Conservation (phyloP, 495 filamentous ascomycete species). For the Terfezia claveryi region DNA sequence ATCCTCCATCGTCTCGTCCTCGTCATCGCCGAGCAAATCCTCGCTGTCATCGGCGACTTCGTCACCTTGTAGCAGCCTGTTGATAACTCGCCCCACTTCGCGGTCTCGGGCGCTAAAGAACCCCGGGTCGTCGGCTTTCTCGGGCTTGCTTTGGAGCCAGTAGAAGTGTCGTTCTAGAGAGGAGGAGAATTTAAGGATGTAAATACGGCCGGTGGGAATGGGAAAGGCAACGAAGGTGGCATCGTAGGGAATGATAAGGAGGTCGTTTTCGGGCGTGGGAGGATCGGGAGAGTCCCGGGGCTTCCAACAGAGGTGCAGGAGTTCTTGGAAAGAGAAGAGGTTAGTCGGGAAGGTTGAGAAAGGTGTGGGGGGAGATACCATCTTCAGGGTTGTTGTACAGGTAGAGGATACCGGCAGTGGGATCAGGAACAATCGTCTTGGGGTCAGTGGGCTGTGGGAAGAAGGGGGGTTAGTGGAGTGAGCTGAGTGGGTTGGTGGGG, state of each 20-base stretch:
- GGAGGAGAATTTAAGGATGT: conserved; percentile 83
- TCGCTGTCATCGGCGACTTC: conserved; percentile 51
- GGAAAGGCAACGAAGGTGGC: conserved; percentile 72
- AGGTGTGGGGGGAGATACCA: conserved; percentile 28
- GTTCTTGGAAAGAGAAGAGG: conserved; percentile 28
- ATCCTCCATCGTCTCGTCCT: conserved; percentile 73
- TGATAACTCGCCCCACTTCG: conserved; percentile 47
- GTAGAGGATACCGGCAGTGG: conserved; percentile 71
- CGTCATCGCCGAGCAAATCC: conserved; percentile 63
- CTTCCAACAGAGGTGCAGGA: conserved; percentile 88
- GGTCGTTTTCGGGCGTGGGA: conserved; percentile 54
- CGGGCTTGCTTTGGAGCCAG: conserved; percentile 80
- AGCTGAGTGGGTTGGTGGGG: neutral
- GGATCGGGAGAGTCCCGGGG: conserved; percentile 36
- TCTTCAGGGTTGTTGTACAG: conserved; percentile 60
- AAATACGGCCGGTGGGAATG: conserved; percentile 80
- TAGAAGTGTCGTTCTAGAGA: conserved; percentile 79
- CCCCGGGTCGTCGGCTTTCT: conserved; percentile 48
- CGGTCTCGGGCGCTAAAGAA: conserved; percentile 25
- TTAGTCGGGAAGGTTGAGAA: conserved; percentile 5
- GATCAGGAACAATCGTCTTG: conserved; percentile 41
- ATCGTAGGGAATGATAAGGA: conserved; percentile 80
- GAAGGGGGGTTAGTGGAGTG: too few species aligned
- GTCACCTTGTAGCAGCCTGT: conserved; percentile 63
- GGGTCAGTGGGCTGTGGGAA: conserved; percentile 35